Evolutionary conservation across 2,329 filamentous ascomycete genomes (phyloP), one percentile per base, ranked within the genome.

Genomic region (Arthrobotrys musiformis): DNA sequence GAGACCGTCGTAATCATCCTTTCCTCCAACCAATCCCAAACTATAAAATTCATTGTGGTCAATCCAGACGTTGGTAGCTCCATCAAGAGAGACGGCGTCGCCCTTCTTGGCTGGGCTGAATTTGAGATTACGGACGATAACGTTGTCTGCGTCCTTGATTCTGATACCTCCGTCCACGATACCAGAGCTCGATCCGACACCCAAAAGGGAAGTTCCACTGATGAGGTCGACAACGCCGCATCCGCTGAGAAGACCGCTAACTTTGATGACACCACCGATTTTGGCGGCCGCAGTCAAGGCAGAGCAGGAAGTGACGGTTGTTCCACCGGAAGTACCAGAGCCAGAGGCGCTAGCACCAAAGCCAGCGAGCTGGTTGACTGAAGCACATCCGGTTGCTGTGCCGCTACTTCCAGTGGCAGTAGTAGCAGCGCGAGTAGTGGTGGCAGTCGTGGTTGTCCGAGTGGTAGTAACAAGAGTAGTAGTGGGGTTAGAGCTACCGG

Each of bases 101-200:
- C 86, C 86, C 33, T 84, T 82, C 7, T 83, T 82, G 5, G 84
- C 83, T 0, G 88, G 85, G 70, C 87, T 86, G 76, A 88, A 85
- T 78, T 86, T 86, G 40, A 89, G 81, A 82, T 89, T 89, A 54
- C 86, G 86, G 58, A 89, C 81, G 69, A 89, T 88, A 58, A 89
- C 87, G 79, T 89, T 89, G 70, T 81, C 84, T 17, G 82, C 83
- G 40, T 83, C 81, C 81, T 86, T 86, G 79, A 88, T 82, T 67
- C 84, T 85, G 56, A 89, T 82, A 6, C 85, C 85, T 66, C 86
- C 82, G 61, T 85, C 84, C n/a, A 84, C 82, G 22, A 88, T 82
- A 60, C 72, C 72, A 58, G 84, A 85, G 58, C 82, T 83, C 42
- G 84, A 83, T 61, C 86, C 84, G 70, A 86, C 84, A 69, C 87